These are phyloP conservation scores for Kodamaea hsintzibuensis DNA, from an alignment of 805 yeast genomes.

Conservation along the genomic window DNA sequence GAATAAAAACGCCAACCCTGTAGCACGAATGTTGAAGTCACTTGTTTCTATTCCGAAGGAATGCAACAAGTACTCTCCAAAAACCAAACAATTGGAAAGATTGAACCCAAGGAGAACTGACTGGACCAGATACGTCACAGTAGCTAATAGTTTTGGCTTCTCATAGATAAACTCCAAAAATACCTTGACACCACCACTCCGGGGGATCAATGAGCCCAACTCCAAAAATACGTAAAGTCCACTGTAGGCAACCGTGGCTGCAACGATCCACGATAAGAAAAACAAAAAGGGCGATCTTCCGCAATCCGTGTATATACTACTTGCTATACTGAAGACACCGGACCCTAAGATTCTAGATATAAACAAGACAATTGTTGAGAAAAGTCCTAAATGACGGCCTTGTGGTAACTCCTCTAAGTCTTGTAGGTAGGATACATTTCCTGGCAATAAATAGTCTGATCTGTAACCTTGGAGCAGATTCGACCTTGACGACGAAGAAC, in stretches of 20 bases:
- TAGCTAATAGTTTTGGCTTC: conserved; percentile 56
- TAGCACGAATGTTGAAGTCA: conserved; percentile 33
- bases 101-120: conserved; percentile 57
- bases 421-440: conserved; percentile 22
- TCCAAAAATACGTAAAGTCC: conserved; percentile 70
- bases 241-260: conserved; percentile 62
- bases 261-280: conserved; percentile 61
- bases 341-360: conserved; percentile 74
- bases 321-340: conserved; percentile 74
- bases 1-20: conserved; percentile 31
- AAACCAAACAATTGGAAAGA: conserved; percentile 55
- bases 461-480: background rate
- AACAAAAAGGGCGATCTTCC: conserved; percentile 68
- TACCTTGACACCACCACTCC: conserved; percentile 76
- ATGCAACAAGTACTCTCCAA: conserved; percentile 59
- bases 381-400: conserved; percentile 72
- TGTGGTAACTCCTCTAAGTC: conserved; percentile 62
- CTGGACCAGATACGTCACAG: conserved; percentile 50
- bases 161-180: conserved; percentile 68
- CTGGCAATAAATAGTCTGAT: background rate
- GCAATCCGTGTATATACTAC: conserved; percentile 62
- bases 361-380: conserved; percentile 62
- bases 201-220: conserved; percentile 67
- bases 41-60: conserved; percentile 45
- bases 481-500: conserved; percentile 4